Evolutionary conservation across 176 grass and related monocot species (phyloP), one percentile per base, ranked within the genome.

Genomic region (Pontederia crassipes): DNA sequence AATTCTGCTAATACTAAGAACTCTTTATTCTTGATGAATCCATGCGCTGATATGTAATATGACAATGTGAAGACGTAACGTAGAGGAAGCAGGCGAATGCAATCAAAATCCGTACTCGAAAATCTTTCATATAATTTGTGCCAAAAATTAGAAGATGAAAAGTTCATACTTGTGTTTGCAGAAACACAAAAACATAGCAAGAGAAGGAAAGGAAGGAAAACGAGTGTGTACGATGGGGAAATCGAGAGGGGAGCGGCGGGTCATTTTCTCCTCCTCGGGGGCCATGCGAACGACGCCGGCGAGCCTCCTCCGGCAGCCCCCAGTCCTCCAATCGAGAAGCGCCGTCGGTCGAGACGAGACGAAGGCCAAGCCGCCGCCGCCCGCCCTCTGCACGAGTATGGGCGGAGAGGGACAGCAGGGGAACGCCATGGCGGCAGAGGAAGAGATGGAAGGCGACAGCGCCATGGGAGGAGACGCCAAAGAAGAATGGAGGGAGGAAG

Each of bases 191-290:
- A 14, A 4, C 18, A 28, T 55, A 58, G 3, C 4, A 70, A 8
- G 8, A 0, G 35, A 28, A 16, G 18, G 11, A 12, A 26, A 28
- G 3, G 28, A 26, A 28, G 3, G 3, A 11, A 51, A 47, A 45
- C 29, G 52, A 54, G 15, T 56, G 47, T 50, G 74, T 90, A 90
- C 87, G 77, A 86, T 80, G 73, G 87, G 87, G 70, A 90, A 90
- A 80, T 90, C 87, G 58, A 90, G 87, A 14, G 87, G 87, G 27
- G 82, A 90, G 48, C 87, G 87, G 48, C 83, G 79, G 66, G 87
- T 90, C 58, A 86, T 86, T 79, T 78, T 90, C 79, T 90, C 87
- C 69, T 90, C 82, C 14, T 90, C 76, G 2, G 87, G 87, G 12
- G 82, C 82, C 74, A 80, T 53, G 71, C 82, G 75, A 18, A 90